Conservation (phyloP, 129 eudicot genomes). For the Flaveria linearis region DNA sequence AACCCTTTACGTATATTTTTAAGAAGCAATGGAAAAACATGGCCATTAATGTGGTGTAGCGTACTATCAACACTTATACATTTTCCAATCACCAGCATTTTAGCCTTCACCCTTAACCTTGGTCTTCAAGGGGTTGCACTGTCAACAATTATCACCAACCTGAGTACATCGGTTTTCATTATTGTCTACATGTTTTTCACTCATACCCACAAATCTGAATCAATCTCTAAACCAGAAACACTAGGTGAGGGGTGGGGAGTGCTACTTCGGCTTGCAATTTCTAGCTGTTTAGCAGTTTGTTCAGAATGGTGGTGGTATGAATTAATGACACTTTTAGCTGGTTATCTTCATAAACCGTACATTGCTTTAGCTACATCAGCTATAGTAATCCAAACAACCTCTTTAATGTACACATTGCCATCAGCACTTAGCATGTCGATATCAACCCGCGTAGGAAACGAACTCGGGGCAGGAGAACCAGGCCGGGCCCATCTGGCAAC, state of each 20-base stretch:
- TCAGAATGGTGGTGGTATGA: constrained; percentile 99
- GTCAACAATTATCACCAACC: constrained; percentile 67
- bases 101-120: constrained; percentile 63
- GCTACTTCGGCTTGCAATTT: constrained; percentile 74
- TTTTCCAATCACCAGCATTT: constrained; percentile 64
- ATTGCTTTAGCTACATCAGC: constrained; percentile 88
- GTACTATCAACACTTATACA: constrained; percentile 61
- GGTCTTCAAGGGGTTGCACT: constrained; percentile 85
- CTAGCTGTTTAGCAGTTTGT: constrained; percentile 82
- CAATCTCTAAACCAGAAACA: constrained; percentile 37
- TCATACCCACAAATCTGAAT: constrained; percentile 35
- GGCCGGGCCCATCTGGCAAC: constrained; percentile 72
- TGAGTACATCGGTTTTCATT: constrained; percentile 56
- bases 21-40: constrained; percentile 82
- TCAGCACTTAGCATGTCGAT: constrained; percentile 86
- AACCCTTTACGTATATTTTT: constrained; percentile 89
- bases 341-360: constrained; percentile 78
- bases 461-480: constrained; percentile 93
- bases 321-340: constrained; percentile 82
- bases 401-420: constrained; percentile 90
- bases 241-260: constrained; percentile 70
- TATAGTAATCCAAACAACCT: constrained; percentile 94
- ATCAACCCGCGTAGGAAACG: constrained; percentile 87
- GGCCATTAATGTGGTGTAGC: constrained; percentile 89
- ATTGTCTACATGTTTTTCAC: constrained; percentile 53